Evolutionary conservation across 1,139 yeast species (phyloP).

Genomic region (Zhuliangozyma blackwelliae): DNA sequence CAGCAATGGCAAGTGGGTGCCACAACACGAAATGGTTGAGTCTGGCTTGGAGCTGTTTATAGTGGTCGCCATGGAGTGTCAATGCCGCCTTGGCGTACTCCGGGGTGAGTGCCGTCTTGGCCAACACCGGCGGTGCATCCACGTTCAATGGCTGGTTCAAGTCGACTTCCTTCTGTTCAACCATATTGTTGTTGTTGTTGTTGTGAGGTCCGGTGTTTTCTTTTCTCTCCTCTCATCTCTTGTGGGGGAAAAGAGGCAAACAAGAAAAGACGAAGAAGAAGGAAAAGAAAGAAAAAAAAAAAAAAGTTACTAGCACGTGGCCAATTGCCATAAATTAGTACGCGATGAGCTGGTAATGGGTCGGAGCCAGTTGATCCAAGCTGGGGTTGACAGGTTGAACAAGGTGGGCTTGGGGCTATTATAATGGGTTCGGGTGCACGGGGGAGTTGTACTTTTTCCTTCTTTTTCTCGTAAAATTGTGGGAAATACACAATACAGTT

Average conservation of each 20-base stretch:
- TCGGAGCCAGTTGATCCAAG: too few relatives aligned
- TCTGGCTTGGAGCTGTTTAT: slow-evolving; percentile 51
- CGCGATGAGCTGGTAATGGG: too few relatives aligned
- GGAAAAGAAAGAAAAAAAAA: background rate
- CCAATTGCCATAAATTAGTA: too few relatives aligned
- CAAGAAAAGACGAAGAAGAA: background rate
- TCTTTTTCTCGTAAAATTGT: too few relatives aligned
- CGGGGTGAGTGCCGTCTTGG: slow-evolving; percentile 45
- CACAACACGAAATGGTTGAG: slow-evolving; percentile 47
- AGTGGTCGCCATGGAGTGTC: slow-evolving; percentile 60
- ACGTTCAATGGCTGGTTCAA: slow-evolving; percentile 52
- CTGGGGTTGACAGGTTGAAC: too few relatives aligned
- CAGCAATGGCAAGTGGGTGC: slow-evolving; percentile 39
- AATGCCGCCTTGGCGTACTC: slow-evolving; percentile 56
- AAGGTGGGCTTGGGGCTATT: too few relatives aligned
- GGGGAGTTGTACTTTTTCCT: too few relatives aligned
- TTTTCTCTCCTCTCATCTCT: too few relatives aligned
- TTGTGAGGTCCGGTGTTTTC: background rate
- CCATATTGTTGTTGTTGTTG: slow-evolving; percentile 14
- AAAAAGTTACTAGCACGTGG: too few relatives aligned
- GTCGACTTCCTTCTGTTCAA: slow-evolving; percentile 43
- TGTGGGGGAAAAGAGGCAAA: background rate
- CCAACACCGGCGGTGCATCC: slow-evolving; percentile 47
- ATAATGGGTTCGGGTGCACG: too few relatives aligned
- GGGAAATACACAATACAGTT: too few relatives aligned